Percentiles rank a stretch among this genome's conserved stretches.
phyloP scores from a whole-genome alignment of 2,329 filamentous ascomycete genomes.

The Ascochyta fabae region DNA sequence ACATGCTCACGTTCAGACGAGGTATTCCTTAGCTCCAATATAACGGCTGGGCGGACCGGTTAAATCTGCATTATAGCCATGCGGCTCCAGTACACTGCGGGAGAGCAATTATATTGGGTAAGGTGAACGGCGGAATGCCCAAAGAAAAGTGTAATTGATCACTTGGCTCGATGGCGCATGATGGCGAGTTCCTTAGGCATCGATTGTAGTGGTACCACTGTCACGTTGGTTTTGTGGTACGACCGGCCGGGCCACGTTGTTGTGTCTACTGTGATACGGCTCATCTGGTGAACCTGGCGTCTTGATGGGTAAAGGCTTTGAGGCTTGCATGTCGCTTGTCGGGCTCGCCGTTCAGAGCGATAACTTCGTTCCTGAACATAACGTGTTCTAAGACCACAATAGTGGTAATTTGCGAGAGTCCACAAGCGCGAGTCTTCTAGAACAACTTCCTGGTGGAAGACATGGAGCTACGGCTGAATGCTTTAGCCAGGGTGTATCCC shows the following conservation, averaged over 20 bases:
- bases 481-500: constrained; percentile 1
- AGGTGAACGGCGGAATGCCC: constrained; percentile 23
- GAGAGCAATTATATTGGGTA: constrained; percentile 30
- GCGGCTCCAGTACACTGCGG: constrained; percentile 28
- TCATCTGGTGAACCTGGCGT: neutral
- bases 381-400: neutral
- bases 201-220: neutral
- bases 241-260: neutral
- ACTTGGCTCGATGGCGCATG: constrained; percentile 10
- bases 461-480: constrained; percentile 8
- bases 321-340: constrained; percentile 4
- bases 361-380: neutral
- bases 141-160: constrained; percentile 20
- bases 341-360: neutral
- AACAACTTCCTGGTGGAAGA: neutral
- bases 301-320: neutral
- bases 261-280: neutral
- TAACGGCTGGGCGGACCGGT: constrained; percentile 39
- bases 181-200: neutral
- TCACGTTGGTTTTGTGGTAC: constrained; percentile 3
- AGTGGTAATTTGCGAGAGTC: neutral
- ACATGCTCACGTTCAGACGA: constrained; percentile 17
- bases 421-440: neutral
- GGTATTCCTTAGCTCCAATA: constrained; percentile 22
- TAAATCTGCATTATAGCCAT: constrained; percentile 33